Conservation (phyloP, 768 basidiomycete species). For the Tricholoma sp. region DNA sequence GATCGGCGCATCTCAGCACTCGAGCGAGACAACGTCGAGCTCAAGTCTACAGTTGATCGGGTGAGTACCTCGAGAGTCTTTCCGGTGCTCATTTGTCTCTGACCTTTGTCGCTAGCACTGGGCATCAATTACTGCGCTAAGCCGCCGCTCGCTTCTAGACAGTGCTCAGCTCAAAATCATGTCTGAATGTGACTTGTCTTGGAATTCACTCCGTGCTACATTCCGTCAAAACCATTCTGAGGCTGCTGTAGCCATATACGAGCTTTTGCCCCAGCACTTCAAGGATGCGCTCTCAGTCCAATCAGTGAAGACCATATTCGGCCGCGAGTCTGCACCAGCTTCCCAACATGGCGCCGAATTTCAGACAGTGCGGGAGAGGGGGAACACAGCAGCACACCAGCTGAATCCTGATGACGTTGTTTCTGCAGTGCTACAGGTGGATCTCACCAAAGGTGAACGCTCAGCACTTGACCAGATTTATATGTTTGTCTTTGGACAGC, state of each 20-base stretch:
- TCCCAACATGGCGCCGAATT: no score
- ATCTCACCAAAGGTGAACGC: not conserved
- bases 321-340: no score
- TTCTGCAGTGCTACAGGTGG: not conserved
- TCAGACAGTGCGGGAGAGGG: no score
- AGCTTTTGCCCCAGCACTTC: no score
- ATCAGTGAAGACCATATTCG: no score
- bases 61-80: not conserved
- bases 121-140: not conserved
- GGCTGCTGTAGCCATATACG: no score
- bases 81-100: not conserved
- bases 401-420: not conserved
- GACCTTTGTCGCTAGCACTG: not conserved
- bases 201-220: no score
- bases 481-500: not conserved
- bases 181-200: not conserved
- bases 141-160: not conserved
- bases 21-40: not conserved
- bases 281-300: no score
- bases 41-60: not conserved
- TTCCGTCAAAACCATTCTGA: no score
- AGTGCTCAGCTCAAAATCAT: not conserved
- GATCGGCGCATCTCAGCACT: not conserved
- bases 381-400: not conserved
- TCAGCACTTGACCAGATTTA: not conserved